Base-by-base conservation (phyloP, 2,329 filamentous ascomycete species). In the Exserohilum turcica region DNA sequence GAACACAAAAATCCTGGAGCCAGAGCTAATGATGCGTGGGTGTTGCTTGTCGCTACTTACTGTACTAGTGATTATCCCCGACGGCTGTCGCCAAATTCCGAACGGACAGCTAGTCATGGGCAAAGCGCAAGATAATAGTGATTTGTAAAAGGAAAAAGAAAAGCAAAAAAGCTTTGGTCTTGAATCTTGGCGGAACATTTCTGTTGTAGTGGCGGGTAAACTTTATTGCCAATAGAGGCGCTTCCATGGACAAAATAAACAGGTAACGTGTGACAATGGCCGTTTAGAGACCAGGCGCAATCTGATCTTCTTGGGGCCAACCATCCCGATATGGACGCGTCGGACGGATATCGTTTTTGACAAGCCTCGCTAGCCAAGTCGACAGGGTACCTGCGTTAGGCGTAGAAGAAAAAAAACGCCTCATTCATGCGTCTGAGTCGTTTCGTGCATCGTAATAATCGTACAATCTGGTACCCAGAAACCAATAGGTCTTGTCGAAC, bases 391-490 rank as follows among this genome's bases (percentile, higher is more conserved):
- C 51, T 46, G 46, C n/a, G 35, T 6, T 16, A 36, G 39, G 24
- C 45, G 42, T 48, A 38, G 51, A 54, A 32, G 42, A 52, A 54
- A 32, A 45, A 46, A 59, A 63, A 65, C 63, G 61, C 63, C 66
- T 56, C 55, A 43, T 62, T 60, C 58, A 68, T 68, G 50, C 50
- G 48, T 52, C 50, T 42, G 50, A 52, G 48, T 52, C 50, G 50
- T 52, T 43, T 48, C 51, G 28, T 54, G 46, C 51, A 50, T 50
- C 51, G 46, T 54, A 15, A 37, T 43, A 48, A 39, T 48, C 50
- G 50, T 53, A 48, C 44, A 38, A 33, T 53, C 37, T 38, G 32
- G 21, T 24, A 29, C 46, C 19, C 29, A 42, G 21, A 24, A 19
- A 44, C 29, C 42, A 44, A 16, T 35, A 9, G 9, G 9, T 42